Base-by-base conservation (phyloP, 768 basidiomycete genomes). In the Leucosporidium yakuticum region DNA sequence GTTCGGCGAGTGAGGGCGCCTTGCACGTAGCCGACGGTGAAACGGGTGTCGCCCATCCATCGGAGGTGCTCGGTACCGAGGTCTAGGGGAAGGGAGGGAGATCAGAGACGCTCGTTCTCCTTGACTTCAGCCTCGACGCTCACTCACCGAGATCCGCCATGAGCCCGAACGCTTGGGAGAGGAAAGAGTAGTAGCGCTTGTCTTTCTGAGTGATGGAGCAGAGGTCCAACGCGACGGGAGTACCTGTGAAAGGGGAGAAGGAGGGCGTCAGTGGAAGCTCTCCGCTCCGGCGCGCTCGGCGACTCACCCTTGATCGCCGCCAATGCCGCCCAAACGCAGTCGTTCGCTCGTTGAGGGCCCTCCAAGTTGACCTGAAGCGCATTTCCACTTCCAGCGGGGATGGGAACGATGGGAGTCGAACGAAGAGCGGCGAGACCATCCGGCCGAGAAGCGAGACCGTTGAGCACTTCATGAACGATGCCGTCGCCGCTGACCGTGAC, bases 401-500 rank as follows among this genome's bases (percentile, higher is more conserved):
- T 85, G 4, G 87, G 89, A 0, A 86, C 85, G 31, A 94, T 79
- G 2, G 91, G 89, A 36, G 85, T 68, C 39, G 85, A 21, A 64
- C 39, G 39, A 44, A 92, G 83, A 0, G 88, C 90, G 57, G 80
- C 81, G 47, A 80, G 77, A 2, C 87, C 84, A 48, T 86, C 80
- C 34, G 80, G 78, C 66, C 88, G 87, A 62, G 85, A 80, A 4
- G 88, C 85, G 64, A 92, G 85, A 4, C 91, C 91, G 75, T 94
- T 94, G 76, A 91, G 73, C 29, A 90, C 82, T 79, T 94, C 91
- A 74, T 92, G 88, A 21, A 91, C 76, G 47, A 90, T 81, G 12
- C 91, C 91, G 74, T 94, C 91, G 0, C 91, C 91, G 0, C 90
- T 91, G 29, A 93, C 83, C 36, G 85, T 79, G 48, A 89, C 83